Evolutionary conservation across 345 rosid species (phyloP).

Genomic region (Triadica sebifera): DNA sequence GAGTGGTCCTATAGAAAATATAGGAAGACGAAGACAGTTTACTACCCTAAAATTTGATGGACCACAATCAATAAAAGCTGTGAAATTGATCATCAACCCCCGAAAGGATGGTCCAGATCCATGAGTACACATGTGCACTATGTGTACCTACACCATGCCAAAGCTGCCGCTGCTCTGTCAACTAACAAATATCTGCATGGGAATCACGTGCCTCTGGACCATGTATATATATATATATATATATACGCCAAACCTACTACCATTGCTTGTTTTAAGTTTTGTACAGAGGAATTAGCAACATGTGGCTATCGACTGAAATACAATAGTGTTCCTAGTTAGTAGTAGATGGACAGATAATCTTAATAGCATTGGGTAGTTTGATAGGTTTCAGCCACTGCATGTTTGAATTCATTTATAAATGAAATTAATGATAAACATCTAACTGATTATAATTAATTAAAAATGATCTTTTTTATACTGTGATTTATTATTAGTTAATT

Average conservation of each 20-base stretch:
- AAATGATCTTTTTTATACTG: too few species aligned
- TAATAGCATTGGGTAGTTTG: too few species aligned
- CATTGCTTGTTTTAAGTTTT: neutral
- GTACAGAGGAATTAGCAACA: neutral
- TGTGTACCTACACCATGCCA: constrained; percentile 17
- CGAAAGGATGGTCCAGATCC: constrained; percentile 36
- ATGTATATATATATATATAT: too few species aligned
- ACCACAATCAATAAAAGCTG: constrained; percentile 41
- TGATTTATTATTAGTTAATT: too few species aligned
- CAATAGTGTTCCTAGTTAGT: too few species aligned
- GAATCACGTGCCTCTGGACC: constrained; percentile 48
- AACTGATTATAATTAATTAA: too few species aligned
- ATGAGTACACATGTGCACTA: constrained; percentile 28
- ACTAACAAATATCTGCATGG: constrained; percentile 12
- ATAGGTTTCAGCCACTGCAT: too few species aligned
- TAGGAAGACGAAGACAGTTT: constrained; percentile 17
- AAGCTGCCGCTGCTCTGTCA: constrained; percentile 8
- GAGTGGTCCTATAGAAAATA: constrained; percentile 33
- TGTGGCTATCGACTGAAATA: neutral
- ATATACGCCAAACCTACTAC: too few species aligned
- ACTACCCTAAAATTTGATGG: constrained; percentile 30
- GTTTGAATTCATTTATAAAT: too few species aligned
- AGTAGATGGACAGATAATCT: too few species aligned
- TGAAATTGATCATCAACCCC: constrained; percentile 9
- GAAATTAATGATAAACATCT: too few species aligned